Base-by-base conservation (phyloP, 108 stramenopile genomes). In the Discostella stelligeroides region DNA sequence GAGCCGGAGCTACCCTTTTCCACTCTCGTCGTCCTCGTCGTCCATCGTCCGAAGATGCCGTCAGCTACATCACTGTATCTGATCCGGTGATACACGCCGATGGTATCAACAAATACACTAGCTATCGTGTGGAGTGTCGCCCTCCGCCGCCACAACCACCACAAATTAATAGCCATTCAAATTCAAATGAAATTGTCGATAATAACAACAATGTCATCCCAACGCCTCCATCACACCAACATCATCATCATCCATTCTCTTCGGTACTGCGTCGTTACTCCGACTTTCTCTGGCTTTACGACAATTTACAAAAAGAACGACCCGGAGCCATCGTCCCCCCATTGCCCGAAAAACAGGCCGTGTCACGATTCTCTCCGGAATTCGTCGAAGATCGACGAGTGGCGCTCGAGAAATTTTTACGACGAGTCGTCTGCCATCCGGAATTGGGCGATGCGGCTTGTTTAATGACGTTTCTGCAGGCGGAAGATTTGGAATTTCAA, bases 331-430 rank as follows among this genome's bases (percentile, higher is more conserved):
- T n/a, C n/a, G n/a, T n/a, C n/a, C n/a, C n/a, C n/a, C n/a, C n/a
- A n/a, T n/a, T n/a, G n/a, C n/a, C n/a, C n/a, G 98, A 98, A 58
- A 99, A 99, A 73, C 88, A 97, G 63, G 91, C 95, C 2, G 91
- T 98, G 10, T 82, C 87, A 14, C 89, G 97, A 30, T 98, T 98
- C 70, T 82, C 84, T 47, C 85, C 94, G n/a, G 84, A 82, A 41
- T 97, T 93, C 74, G 69, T 97, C 13, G 95, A 97, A 78, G 87
- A 89, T 56, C 87, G 97, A 39, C 86, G 97, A 12, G 55, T 74
- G 18, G 62, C 78, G 17, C 68, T 99, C 20, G 98, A 99, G 53
- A 82, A 83, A 18, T 99, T 97, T 71, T 70, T 98, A 48, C 68
- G 88, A 14, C 82, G 97, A 23, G 95, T 97, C 9, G 88, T 94